phyloP scores from a whole-genome alignment of 116 monocot genomes.

The Posidonia oceanica region DNA sequence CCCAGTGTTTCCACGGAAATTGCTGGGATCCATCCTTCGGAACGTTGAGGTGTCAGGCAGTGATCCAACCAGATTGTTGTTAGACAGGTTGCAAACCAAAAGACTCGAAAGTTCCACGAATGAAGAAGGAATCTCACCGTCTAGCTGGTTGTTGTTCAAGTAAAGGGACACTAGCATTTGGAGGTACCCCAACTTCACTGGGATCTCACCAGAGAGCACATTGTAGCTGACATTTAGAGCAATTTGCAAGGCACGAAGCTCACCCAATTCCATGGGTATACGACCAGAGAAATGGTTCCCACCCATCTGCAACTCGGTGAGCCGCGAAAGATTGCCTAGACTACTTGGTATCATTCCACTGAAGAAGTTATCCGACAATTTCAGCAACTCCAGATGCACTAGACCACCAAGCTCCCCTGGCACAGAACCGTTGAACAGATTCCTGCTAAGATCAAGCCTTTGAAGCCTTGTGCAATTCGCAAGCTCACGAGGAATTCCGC shows the following conservation, averaged over 20 bases:
- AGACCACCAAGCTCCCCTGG: slow-evolving; percentile 52
- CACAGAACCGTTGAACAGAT: slow-evolving; percentile 42
- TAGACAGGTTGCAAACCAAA: slow-evolving; percentile 61
- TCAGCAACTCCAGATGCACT: slow-evolving; percentile 43
- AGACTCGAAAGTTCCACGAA: slow-evolving; percentile 52
- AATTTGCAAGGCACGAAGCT: slow-evolving; percentile 50
- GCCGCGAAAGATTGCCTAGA: slow-evolving; percentile 36
- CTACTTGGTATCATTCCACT: slow-evolving; percentile 52
- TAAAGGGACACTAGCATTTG: slow-evolving; percentile 41
- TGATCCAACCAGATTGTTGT: slow-evolving; percentile 54
- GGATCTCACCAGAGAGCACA: slow-evolving; percentile 59
- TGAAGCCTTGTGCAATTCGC: slow-evolving; percentile 53
- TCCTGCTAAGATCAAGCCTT: slow-evolving; percentile 68
- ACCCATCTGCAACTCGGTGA: slow-evolving; percentile 67
- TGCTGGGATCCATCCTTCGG: slow-evolving; percentile 50
- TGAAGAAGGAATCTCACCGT: slow-evolving; percentile 56
- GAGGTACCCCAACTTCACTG: slow-evolving; percentile 50
- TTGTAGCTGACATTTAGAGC: slow-evolving; percentile 66
- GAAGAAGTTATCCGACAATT: slow-evolving; percentile 44
- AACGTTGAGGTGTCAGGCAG: slow-evolving; percentile 43
- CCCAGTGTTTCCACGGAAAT: slow-evolving; percentile 53
- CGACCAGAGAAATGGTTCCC: slow-evolving; percentile 51
- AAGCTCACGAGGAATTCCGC: slow-evolving; percentile 41
- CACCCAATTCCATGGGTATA: slow-evolving; percentile 56
- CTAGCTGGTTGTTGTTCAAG: slow-evolving; percentile 57